These are phyloP conservation scores for Juncus inflexus DNA, from an alignment of 176 grass and related monocot species.

Conservation along the genomic window DNA sequence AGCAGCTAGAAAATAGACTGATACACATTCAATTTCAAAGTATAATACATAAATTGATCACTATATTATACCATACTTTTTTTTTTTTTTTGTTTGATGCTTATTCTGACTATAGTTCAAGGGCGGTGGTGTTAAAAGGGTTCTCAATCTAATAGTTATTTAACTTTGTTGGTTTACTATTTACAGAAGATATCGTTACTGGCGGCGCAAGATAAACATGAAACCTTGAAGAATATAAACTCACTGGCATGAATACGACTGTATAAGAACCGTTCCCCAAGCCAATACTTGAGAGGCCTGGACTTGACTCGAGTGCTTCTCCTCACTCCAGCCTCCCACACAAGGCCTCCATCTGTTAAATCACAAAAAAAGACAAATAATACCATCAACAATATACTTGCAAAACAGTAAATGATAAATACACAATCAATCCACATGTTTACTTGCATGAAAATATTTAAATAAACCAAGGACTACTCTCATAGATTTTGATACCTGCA, in stretches of 20 bases:
- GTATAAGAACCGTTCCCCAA: constrained; percentile 70
- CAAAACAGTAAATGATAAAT: no score
- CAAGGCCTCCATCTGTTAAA: constrained; percentile 43
- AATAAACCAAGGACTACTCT: constrained; percentile 15
- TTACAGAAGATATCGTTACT: constrained; percentile 11
- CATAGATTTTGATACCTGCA: constrained; percentile 43
- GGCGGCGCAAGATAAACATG: background rate
- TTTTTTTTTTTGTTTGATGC: background rate
- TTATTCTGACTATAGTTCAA: background rate
- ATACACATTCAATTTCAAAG: constrained; percentile 8
- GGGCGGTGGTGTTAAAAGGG: background rate
- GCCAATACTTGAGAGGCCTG: constrained; percentile 67
- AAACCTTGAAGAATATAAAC: constrained; percentile 30
- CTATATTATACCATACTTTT: background rate
- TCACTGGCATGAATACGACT: constrained; percentile 68
- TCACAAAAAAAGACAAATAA: constrained; percentile 6
- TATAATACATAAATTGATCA: background rate
- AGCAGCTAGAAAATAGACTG: constrained; percentile 19
- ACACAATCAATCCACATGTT: constrained; percentile 12
- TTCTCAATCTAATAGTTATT: background rate
- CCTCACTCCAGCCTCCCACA: constrained; percentile 57
- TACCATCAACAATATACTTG: constrained; percentile 19
- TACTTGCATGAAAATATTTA: constrained; percentile 7
- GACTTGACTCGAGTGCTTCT: constrained; percentile 65
- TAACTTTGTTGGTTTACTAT: constrained; percentile 12